Base-by-base conservation (phyloP, 371 early-diverging fungal genomes). In the Zychaea mexicana region DNA sequence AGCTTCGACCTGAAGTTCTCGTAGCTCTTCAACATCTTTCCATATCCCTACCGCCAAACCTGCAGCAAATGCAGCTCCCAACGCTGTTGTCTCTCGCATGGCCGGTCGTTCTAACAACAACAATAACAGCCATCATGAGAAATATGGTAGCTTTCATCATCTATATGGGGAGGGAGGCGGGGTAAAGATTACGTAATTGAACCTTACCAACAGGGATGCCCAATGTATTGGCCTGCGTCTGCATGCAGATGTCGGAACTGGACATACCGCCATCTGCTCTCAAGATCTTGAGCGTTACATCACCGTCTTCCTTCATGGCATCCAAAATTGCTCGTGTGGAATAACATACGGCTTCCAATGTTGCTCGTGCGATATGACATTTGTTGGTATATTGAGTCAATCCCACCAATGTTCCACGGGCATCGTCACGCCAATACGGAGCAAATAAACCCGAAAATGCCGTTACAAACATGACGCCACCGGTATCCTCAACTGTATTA, bases 361-460 rank as follows among this genome's bases (percentile, higher is more conserved):
- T 89, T 1, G 97, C 96, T 32, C 97, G 81, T 24, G 90, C 88
- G 56, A 98, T 81, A 71, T 98, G 97, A 30, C 82, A 81, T 62
- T 91, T 90, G 53, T 86, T 94, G 21, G 96, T 92, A 67, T 88
- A 94, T 67, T 92, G 94, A 0, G 96, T 95, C 61, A 97, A 73
- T 4, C 98, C 98, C 36, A 93, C 86, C 62, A 98, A 85, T 49
- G 88, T 81, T 17, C 96, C 97, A 33, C 95, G 89, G 19, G 95
- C 96, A 79, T 96, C 96, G 62, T 90, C 90, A 33, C 94, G 85
- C 98, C 97, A 97, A 75, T 97, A 92, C 2, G 97, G 98, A 5
- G 98, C 95, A 80, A 94, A 96, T 36, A 97, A 84, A 4, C 97
- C 97, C 10, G 92, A 91, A 73, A 97, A 95, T 1, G 98, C 97